Base-by-base conservation (phyloP, 768 basidiomycete species). In the Pleurotus citrinopileatus region DNA sequence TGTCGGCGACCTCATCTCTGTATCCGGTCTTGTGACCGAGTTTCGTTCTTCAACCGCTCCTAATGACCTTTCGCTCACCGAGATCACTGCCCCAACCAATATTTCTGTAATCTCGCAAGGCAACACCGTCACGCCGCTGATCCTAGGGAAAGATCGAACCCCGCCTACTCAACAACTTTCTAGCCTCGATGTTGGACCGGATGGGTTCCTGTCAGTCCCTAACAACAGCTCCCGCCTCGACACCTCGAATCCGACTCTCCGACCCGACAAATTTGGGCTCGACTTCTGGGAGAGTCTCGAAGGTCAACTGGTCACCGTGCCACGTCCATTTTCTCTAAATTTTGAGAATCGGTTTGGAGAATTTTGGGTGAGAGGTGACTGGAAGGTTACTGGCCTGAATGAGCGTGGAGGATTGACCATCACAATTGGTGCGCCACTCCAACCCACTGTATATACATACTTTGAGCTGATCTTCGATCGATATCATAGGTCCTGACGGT, bases 241-340 rank as follows among this genome's bases (percentile, higher is more conserved):
- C 48, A 59, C 59, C 1, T 69, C 73, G 3, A 79, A 86, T 57
- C 67, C 74, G 5, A 72, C 73, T 4, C 63, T 84, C 34, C 72
- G 75, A 48, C 82, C 82, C 1, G 70, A 76, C 23, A 65, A 70
- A 40, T 84, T 70, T 54, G 84, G 83, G 5, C 62, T 84, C 28
- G 83, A 85, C 61, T 85, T 86, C 60, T 86, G 83, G 82, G 75
- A 81, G 61, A 82, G 79, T 60, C 71, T 86, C 8, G 79, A 82
- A 55, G 82, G 82, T 2, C 76, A 80, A 59, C 67, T 85, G 2
- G 82, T 86, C 20, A 75, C 74, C 0, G 69, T 84, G 20, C 76
- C 72, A 3, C 69, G 65, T 3, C 82, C 84, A 2, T 64, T 70
- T 4, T 73, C 78, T 3, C 60, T 77, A 4, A 68, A 74, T 54